Evolutionary conservation across 2,329 filamentous ascomycete species (phyloP).

Genomic region (Xenoacremonium recifei): DNA sequence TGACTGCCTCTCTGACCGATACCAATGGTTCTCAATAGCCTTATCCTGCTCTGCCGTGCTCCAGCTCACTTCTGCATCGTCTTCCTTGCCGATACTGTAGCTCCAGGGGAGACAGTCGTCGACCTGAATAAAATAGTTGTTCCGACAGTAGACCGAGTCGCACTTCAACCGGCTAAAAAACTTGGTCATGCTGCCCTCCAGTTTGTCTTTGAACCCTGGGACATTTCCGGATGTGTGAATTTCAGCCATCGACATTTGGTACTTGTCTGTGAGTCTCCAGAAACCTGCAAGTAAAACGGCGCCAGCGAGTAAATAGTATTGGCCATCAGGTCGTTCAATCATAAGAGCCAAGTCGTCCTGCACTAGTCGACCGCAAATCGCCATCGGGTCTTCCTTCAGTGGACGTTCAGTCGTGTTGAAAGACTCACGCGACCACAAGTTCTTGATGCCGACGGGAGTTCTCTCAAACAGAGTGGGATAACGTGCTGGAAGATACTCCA

Average conservation of each 20-base stretch:
- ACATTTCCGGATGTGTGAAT: slow-evolving; percentile 80
- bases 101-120: slow-evolving; percentile 78
- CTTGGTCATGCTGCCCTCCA: slow-evolving; percentile 77
- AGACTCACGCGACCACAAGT: slow-evolving; percentile 67
- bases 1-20: slow-evolving; percentile 75
- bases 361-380: slow-evolving; percentile 66
- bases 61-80: slow-evolving; percentile 65
- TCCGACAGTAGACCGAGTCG: slow-evolving; percentile 60
- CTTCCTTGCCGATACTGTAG: slow-evolving; percentile 71
- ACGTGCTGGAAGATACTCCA: slow-evolving; percentile 67
- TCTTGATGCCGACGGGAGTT: slow-evolving; percentile 65
- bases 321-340: slow-evolving; percentile 72
- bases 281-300: slow-evolving; percentile 77
- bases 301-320: slow-evolving; percentile 79
- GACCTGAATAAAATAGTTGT: slow-evolving; percentile 89
- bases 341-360: slow-evolving; percentile 86
- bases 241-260: slow-evolving; percentile 73
- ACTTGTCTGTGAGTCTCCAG: slow-evolving; percentile 80
- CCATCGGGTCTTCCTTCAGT: slow-evolving; percentile 75
- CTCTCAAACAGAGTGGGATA: slow-evolving; percentile 70
- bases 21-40: slow-evolving; percentile 71
- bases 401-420: slow-evolving; percentile 67
- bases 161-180: slow-evolving; percentile 74
- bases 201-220: slow-evolving; percentile 66
- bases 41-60: slow-evolving; percentile 72